A percentile compares a stretch with the other conserved stretches of the same genome.
Evolutionary conservation across 2,329 filamentous ascomycete genomes (phyloP).

Genomic region (Aspergillus quadrilineatus): DNA sequence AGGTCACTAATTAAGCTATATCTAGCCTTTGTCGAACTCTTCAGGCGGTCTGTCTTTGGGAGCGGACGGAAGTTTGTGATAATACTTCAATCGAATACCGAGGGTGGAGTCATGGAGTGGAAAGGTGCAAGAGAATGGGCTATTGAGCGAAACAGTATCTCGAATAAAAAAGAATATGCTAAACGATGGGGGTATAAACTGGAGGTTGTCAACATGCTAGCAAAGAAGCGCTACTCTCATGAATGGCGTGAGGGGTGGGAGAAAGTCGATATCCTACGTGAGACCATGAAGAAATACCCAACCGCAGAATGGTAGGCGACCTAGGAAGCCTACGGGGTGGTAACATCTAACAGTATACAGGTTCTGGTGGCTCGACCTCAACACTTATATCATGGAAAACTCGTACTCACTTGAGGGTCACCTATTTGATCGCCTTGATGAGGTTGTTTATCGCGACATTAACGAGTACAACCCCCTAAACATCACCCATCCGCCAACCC

Average conservation of each 20-base stretch:
- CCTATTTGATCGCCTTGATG: slow-evolving; percentile 76
- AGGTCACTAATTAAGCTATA: background rate
- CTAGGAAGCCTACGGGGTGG: background rate
- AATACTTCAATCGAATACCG: slow-evolving; percentile 88
- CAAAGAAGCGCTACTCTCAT: slow-evolving; percentile 96
- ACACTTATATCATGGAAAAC: slow-evolving; percentile 97
- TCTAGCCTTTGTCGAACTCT: slow-evolving; percentile 58
- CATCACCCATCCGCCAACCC: slow-evolving; percentile 77
- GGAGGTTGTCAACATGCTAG: slow-evolving; percentile 97
- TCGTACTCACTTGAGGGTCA: slow-evolving; percentile 85
- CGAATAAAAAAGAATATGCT: slow-evolving; percentile 90
- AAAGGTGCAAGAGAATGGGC: slow-evolving; percentile 97
- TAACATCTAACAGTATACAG: slow-evolving; percentile 48
- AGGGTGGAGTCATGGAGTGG: slow-evolving; percentile 98
- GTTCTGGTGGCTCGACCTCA: slow-evolving; percentile 99
- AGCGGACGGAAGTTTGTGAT: slow-evolving; percentile 91
- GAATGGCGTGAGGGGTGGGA: slow-evolving; percentile 99
- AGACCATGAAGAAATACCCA: slow-evolving; percentile 87
- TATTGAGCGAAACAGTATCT: slow-evolving; percentile 91
- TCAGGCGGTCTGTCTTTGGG: slow-evolving; percentile 72
- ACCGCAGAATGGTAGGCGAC: slow-evolving; percentile 84
- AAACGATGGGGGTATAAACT: slow-evolving; percentile 89
- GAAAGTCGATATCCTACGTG: slow-evolving; percentile 91
- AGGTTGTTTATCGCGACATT: slow-evolving; percentile 87
- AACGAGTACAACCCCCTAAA: slow-evolving; percentile 95